Percentiles rank a stretch among this genome's conserved stretches.
These are phyloP conservation scores for Trichosporon asahii DNA, from an alignment of 1,284 basidiomycete genomes.

Conservation along the genomic window DNA sequence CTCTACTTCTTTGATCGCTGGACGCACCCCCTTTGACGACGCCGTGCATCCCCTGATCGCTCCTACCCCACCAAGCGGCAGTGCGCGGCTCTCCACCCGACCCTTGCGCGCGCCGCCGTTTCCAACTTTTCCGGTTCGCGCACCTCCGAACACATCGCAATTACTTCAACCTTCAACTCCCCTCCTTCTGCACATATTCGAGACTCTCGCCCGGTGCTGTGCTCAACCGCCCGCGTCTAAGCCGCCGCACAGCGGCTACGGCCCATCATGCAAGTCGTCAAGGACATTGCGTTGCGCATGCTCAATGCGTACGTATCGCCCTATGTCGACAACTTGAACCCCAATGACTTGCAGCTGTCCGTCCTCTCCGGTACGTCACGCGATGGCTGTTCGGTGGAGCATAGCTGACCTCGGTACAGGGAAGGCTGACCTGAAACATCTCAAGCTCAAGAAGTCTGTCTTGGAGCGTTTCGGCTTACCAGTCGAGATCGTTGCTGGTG, in stretches of 20 bases:
- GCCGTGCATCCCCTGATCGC: neutral
- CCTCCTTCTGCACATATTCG: neutral
- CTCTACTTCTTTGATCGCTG: neutral
- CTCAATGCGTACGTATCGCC: constrained; percentile 90
- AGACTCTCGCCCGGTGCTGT: neutral
- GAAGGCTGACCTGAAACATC: constrained; percentile 72
- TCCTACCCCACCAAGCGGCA: neutral
- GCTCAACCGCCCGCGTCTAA: neutral
- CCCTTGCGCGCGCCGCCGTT: neutral
- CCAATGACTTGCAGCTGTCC: constrained; percentile 91
- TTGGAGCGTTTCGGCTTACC: constrained; percentile 95
- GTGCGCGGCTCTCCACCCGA: neutral
- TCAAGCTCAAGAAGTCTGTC: constrained; percentile 88
- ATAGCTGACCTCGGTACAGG: constrained; percentile 55
- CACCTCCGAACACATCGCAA: neutral
- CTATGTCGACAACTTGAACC: constrained; percentile 95
- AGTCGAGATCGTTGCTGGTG: constrained; percentile 91
- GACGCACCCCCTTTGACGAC: neutral
- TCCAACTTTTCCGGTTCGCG: constrained; percentile 1
- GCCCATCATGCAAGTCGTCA: constrained; percentile 44
- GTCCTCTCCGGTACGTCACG: constrained; percentile 71
- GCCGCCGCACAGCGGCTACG: constrained; percentile 11
- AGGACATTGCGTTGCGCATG: constrained; percentile 52
- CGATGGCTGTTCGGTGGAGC: neutral
- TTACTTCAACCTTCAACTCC: neutral